phyloP scores from a whole-genome alignment of 192 early-diverging fungal genomes.

The Backusella tuberculispora region DNA sequence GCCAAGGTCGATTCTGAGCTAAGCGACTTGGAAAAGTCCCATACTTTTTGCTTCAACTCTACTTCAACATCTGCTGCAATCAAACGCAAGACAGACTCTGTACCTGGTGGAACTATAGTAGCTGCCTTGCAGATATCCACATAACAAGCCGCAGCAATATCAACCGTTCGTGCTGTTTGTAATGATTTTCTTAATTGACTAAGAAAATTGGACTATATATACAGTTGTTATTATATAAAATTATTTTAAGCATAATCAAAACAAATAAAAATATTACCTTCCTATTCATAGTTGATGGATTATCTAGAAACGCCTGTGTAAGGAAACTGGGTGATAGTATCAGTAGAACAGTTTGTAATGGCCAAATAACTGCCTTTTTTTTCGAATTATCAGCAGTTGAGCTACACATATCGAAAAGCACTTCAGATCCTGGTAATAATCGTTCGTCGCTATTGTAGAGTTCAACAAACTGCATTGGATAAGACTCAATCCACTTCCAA shows the following conservation, averaged over 20 bases:
- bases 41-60: constrained; percentile 61
- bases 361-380: constrained; percentile 77
- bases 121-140: constrained; percentile 75
- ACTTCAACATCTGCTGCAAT: constrained; percentile 70
- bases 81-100: constrained; percentile 59
- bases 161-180: constrained; percentile 53
- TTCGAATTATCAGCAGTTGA: constrained; percentile 60
- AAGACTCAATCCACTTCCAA: constrained; percentile 91
- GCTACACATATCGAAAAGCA: constrained; percentile 71
- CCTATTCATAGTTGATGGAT: constrained; percentile 49
- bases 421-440: constrained; percentile 64
- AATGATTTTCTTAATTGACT: constrained; percentile 55
- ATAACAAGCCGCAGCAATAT: constrained; percentile 68
- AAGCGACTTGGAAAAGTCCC: constrained; percentile 17
- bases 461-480: constrained; percentile 76
- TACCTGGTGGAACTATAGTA: constrained; percentile 63
- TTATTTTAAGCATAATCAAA: constrained; percentile 50
- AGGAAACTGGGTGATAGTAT: constrained; percentile 81
- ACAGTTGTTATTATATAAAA: background rate
- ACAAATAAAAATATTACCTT: constrained; percentile 61
- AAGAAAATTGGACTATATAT: constrained; percentile 44
- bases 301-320: constrained; percentile 59
- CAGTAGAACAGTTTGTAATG: constrained; percentile 81
- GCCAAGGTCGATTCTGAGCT: constrained; percentile 36
- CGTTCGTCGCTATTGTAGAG: constrained; percentile 62